Conservation (phyloP, 2,329 filamentous ascomycete species). For the Cladosporium sp. region DNA sequence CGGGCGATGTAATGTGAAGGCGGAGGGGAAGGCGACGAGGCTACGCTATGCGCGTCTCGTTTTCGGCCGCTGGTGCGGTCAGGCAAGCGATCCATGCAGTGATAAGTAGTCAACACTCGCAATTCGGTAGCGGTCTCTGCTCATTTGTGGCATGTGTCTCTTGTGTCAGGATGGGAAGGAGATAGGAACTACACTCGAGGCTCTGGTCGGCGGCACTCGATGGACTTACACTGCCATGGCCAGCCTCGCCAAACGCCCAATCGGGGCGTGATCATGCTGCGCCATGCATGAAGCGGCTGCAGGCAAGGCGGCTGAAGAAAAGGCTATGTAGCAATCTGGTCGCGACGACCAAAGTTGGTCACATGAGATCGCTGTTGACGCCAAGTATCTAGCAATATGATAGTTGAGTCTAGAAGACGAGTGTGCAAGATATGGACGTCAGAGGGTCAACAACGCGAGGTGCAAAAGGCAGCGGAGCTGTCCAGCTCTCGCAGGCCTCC, state of each 20-base stretch:
- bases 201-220: not conserved
- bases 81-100: not conserved
- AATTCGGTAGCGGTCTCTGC: not conserved
- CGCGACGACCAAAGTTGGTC: not conserved
- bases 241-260: not conserved
- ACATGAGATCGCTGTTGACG: not conserved
- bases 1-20: not conserved
- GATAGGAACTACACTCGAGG: not conserved
- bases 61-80: not conserved
- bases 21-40: not conserved
- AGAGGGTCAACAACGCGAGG: not conserved
- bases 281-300: not conserved
- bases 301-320: not conserved
- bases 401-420: not conserved
- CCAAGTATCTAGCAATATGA: not conserved
- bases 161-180: not conserved
- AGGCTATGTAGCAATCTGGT: not conserved
- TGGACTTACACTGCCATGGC: not conserved
- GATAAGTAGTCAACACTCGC: not conserved
- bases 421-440: not conserved
- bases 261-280: not conserved
- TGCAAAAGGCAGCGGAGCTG: not conserved
- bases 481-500: not conserved
- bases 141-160: not conserved
- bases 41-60: not conserved